phyloP scores from a whole-genome alignment of 1,284 basidiomycete genomes.

The Fistulinella cinereoalba region DNA sequence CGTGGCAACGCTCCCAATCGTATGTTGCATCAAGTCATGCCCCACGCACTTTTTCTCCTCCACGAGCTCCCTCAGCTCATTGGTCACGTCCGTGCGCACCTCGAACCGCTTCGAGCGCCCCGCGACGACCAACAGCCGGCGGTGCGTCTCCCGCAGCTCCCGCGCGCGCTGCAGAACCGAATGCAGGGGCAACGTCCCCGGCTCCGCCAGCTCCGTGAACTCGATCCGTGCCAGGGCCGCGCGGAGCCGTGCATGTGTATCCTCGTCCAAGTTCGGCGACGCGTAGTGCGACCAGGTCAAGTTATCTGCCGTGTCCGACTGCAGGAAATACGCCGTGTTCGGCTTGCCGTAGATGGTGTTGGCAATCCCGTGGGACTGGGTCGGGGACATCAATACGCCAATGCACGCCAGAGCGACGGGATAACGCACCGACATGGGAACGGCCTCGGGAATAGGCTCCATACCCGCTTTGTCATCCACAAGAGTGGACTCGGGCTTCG shows the following conservation, averaged over 20 bases:
- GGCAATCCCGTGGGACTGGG: slow-evolving; percentile 48
- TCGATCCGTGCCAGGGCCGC: slow-evolving; percentile 54
- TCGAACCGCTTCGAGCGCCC: slow-evolving; percentile 75
- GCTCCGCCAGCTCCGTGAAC: slow-evolving; percentile 50
- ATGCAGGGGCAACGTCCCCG: slow-evolving; percentile 52
- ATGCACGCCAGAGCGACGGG: neutral
- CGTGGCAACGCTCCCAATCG: slow-evolving; percentile 72
- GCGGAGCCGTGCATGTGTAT: slow-evolving; percentile 31
- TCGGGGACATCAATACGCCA: slow-evolving; percentile 28
- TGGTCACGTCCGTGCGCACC: slow-evolving; percentile 47
- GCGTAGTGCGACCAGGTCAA: slow-evolving; percentile 62
- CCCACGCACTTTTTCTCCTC: slow-evolving; percentile 43
- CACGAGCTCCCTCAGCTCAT: slow-evolving; percentile 59
- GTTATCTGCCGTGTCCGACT: slow-evolving; percentile 75
- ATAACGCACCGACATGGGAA: slow-evolving; percentile 18
- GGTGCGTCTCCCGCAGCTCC: slow-evolving; percentile 25
- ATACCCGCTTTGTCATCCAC: slow-evolving; percentile 25
- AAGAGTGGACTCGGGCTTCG: slow-evolving; percentile 21
- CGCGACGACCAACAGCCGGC: slow-evolving; percentile 55
- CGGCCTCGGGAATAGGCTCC: neutral
- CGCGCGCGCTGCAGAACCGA: slow-evolving; percentile 45
- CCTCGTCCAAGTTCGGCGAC: slow-evolving; percentile 16
- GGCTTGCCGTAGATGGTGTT: slow-evolving; percentile 68
- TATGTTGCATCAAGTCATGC: slow-evolving; percentile 53
- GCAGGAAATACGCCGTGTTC: slow-evolving; percentile 60